Evolutionary conservation across 768 basidiomycete genomes (phyloP), one percentile per base, ranked within the genome.

Genomic region (Steccherinum ochraceum): DNA sequence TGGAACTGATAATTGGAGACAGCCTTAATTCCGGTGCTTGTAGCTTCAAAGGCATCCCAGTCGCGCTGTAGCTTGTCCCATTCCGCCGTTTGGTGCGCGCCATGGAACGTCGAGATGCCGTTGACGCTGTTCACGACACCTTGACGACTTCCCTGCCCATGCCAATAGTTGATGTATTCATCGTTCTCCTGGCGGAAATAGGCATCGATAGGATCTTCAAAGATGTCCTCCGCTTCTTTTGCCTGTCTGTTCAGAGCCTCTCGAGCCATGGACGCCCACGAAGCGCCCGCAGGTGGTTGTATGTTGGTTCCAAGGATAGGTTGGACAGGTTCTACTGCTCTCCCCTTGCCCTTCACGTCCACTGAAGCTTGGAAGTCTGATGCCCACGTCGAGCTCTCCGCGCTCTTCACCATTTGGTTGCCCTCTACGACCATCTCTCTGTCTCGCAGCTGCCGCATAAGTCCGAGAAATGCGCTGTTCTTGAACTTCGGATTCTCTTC

Each of bases 401-500:
- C 54, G 23, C 71, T 81, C 51, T 77, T 68, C 11, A 94, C 86
- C 66, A 96, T 79, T 47, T 83, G 68, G 60, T 93, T 84, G 18
- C 86, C 89, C 45, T 88, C 82, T 2, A 95, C 84, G 13, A 83
- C 75, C 39, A 91, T 74, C 60, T 86, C 78, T 5, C 83, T 79
- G 66, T 93, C 93, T 35, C 89, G 74, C 50, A 96, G 68, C 64
- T 89, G 83, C 47, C 77, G 79, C 93, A 96, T 95, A 23, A 96
- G 74, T 19, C 76, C 76, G 74, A 96, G 73, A 64, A 96, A 96
- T 52, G 79, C 75, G 65, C 89, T 92, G 25, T 90, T 78, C 67
- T 81, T 76, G 61, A 96, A 93, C 64, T 95, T 96, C 27, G 84
- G 80, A 61, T 89, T 92, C 60, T 78, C 74, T 49, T 89, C 88